Percentiles rank a stretch among this genome's conserved stretches.
Evolutionary conservation across 305 asterid species (phyloP).

Genomic region (Solanum hybrid): DNA sequence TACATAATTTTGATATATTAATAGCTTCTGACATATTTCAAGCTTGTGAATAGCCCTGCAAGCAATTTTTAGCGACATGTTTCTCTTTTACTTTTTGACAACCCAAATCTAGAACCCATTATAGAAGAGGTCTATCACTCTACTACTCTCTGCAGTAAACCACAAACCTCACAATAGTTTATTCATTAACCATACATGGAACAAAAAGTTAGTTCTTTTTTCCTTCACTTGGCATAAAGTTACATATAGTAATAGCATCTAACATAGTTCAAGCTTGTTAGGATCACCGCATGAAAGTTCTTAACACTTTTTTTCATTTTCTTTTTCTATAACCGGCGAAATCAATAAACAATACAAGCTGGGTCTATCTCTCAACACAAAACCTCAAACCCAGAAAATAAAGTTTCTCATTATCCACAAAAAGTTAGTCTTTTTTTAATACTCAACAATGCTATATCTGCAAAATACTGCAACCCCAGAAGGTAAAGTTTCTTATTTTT

Average conservation of each 20-base stretch:
- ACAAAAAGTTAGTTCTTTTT: neutral
- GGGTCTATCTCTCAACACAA: neutral
- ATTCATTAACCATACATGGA: neutral
- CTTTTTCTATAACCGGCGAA: neutral
- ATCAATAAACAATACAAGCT: neutral
- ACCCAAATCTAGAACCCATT: neutral
- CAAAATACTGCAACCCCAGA: neutral
- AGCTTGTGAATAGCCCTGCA: neutral
- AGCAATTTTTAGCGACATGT: neutral
- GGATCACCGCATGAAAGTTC: neutral
- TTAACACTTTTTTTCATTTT: neutral
- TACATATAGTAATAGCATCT: neutral
- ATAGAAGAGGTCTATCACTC: neutral
- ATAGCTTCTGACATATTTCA: neutral
- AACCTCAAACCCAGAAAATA: neutral
- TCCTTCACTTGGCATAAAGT: neutral
- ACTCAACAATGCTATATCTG: neutral
- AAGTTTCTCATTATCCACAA: neutral
- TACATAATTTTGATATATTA: neutral
- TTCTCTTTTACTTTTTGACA: neutral
- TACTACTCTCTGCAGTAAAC: neutral
- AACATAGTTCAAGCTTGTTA: neutral
- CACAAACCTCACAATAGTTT: neutral
- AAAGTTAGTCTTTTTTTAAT: rapidly evolving
- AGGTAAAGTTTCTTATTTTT: neutral